phyloP scores from a whole-genome alignment of 352 stramenopile genomes.

The Globisporangium irregulare region DNA sequence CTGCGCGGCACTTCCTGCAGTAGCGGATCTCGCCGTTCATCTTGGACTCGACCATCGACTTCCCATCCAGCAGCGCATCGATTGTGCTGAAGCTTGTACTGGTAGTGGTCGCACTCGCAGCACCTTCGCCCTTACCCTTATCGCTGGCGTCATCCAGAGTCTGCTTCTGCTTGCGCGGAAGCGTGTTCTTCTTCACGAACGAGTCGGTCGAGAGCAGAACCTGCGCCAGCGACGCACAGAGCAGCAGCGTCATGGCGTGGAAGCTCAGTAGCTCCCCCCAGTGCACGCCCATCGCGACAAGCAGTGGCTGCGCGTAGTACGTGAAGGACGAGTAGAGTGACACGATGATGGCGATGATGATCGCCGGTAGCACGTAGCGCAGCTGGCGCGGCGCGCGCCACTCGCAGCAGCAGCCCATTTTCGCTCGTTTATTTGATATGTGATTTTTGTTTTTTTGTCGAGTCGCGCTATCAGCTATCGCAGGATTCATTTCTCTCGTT shows the following conservation, averaged over 20 bases:
- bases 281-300: constrained; percentile 30
- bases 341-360: constrained; percentile 50
- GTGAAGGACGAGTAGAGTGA: constrained; percentile 70
- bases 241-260: constrained; percentile 49
- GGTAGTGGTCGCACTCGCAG: neutral
- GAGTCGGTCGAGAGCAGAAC: constrained; percentile 55
- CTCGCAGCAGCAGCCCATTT: constrained; percentile 64
- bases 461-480: neutral
- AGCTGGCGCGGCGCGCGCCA: constrained; percentile 45
- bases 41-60: constrained; percentile 54
- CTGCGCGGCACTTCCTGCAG: constrained; percentile 71
- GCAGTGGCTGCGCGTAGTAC: constrained; percentile 44
- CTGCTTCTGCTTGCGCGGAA: constrained; percentile 23
- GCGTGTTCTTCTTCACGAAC: constrained; percentile 38
- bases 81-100: too few species aligned
- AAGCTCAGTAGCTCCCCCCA: constrained; percentile 43
- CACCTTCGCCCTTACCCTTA: neutral
- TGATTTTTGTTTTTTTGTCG: neutral
- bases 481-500: too few species aligned
- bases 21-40: constrained; percentile 61
- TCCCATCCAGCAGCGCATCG: neutral
- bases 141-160: neutral
- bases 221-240: constrained; percentile 57
- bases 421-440: neutral
- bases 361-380: constrained; percentile 50